A percentile compares a stretch with the other conserved stretches of the same genome.
Evolutionary conservation across 352 stramenopile species (phyloP).

Genomic region (Globisporangium lucens): DNA sequence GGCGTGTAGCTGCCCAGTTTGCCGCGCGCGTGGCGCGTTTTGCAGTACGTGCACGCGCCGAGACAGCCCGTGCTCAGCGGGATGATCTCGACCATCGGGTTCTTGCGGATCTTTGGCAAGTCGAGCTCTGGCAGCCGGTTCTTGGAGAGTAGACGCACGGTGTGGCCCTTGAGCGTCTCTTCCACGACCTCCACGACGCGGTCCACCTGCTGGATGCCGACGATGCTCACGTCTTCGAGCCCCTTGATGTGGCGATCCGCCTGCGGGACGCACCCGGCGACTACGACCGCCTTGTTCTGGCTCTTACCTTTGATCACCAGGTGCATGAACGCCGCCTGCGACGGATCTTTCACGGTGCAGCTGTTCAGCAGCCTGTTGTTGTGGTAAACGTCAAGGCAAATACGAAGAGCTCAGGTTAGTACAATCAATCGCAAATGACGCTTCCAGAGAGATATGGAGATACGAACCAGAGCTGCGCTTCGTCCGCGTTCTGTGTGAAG

Average conservation of each 20-base stretch:
- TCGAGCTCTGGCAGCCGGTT: conserved; percentile 82
- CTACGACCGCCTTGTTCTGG: conserved; percentile 84
- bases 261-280: conserved; percentile 90
- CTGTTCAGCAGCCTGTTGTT: conserved; percentile 81
- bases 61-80: conserved; percentile 90
- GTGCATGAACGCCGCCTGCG: conserved; percentile 89
- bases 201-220: conserved; percentile 91
- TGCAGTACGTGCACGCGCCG: conserved; percentile 92
- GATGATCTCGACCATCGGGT: conserved; percentile 92
- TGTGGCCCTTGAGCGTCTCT: conserved; percentile 89
- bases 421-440: neutral
- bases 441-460: neutral
- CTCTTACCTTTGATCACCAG: conserved; percentile 78
- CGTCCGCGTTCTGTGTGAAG: conserved; percentile 69
- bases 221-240: conserved; percentile 81
- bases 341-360: conserved; percentile 93
- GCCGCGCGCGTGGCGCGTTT: conserved; percentile 90
- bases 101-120: conserved; percentile 91
- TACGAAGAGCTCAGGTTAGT: neutral
- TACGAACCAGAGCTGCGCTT: conserved; percentile 76
- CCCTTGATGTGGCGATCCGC: conserved; percentile 82
- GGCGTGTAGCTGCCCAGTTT: conserved; percentile 87
- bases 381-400: neutral
- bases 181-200: conserved; percentile 90
- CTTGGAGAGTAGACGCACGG: conserved; percentile 79